Percentiles rank a stretch among this genome's conserved stretches.
Evolutionary conservation across 2,329 filamentous ascomycete species (phyloP).

Genomic region (Amauroascus verrucosus): DNA sequence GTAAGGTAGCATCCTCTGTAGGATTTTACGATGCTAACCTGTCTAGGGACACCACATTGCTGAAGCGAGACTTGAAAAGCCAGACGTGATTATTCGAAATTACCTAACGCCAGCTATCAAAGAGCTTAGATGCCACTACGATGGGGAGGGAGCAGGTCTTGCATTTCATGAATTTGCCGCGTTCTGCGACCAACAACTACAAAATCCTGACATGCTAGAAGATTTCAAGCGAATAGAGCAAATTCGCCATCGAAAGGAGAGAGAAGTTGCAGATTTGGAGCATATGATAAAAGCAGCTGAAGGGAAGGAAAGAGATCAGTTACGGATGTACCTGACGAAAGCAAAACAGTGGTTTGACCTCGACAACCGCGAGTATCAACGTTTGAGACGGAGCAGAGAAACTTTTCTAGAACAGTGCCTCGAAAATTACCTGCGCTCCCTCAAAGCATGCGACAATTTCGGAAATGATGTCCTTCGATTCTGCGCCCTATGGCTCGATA

Average conservation of each 20-base stretch:
- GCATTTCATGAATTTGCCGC: constrained; percentile 92
- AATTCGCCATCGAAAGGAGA: constrained; percentile 66
- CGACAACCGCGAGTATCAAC: constrained; percentile 74
- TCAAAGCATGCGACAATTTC: constrained; percentile 76
- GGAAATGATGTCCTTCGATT: constrained; percentile 87
- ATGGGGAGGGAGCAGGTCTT: constrained; percentile 65
- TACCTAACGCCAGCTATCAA: constrained; percentile 78
- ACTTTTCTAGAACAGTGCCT: constrained; percentile 80
- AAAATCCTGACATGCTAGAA: constrained; percentile 73
- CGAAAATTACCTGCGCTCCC: constrained; percentile 81
- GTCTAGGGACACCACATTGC: constrained; percentile 72
- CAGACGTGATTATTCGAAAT: constrained; percentile 75
- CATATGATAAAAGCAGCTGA: constrained; percentile 44
- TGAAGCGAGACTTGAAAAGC: constrained; percentile 79
- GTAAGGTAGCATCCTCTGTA: constrained; percentile 30
- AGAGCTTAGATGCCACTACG: constrained; percentile 59
- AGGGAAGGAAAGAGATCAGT: constrained; percentile 45
- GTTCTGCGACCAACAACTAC: constrained; percentile 90
- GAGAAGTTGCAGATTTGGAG: constrained; percentile 67
- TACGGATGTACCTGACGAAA: constrained; percentile 55
- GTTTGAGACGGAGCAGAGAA: constrained; percentile 63
- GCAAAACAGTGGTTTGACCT: constrained; percentile 85
- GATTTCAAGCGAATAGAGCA: constrained; percentile 73
- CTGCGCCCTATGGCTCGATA: constrained; percentile 86
- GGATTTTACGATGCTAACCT: constrained; percentile 18